phyloP scores from a whole-genome alignment of 192 early-diverging fungal genomes.

The Podila epicladia region DNA sequence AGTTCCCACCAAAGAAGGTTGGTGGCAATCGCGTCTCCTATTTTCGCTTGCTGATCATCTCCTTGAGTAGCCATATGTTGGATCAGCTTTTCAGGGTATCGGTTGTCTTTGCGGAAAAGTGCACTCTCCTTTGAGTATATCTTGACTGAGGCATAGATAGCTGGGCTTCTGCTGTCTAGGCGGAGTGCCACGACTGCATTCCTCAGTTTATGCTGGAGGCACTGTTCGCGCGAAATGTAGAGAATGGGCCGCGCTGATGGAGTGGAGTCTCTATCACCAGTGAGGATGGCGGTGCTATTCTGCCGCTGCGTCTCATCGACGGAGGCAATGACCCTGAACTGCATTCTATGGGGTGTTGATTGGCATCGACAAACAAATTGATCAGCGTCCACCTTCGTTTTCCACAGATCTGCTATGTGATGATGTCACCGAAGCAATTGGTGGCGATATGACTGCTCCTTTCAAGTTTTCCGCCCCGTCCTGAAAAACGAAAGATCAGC shows the following conservation, averaged over 20 bases:
- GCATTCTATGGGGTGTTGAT: background rate
- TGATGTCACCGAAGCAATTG: background rate
- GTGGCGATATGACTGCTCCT: background rate
- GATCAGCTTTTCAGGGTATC: slow-evolving; percentile 25
- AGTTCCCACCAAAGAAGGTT: slow-evolving; percentile 36
- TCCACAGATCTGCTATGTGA: too few species aligned
- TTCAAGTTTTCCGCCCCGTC: too few species aligned
- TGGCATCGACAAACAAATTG: too few species aligned
- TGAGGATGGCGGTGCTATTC: background rate
- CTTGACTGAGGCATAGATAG: slow-evolving; percentile 27
- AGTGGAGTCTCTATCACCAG: slow-evolving; percentile 7
- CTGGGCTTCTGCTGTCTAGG: background rate
- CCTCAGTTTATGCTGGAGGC: slow-evolving; percentile 24
- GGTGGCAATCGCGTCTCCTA: slow-evolving; percentile 26
- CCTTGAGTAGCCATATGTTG: background rate
- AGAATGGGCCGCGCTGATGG: slow-evolving; percentile 19
- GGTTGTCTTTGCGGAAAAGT: slow-evolving; percentile 21
- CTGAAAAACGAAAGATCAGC: too few species aligned
- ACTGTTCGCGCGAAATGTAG: slow-evolving; percentile 27
- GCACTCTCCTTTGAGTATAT: slow-evolving; percentile 37
- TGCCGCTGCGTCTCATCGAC: slow-evolving; percentile 28
- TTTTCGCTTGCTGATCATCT: background rate
- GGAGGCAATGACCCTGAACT: slow-evolving; percentile 22
- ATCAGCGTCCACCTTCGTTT: too few species aligned
- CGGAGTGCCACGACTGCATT: slow-evolving; percentile 35